A percentile compares a stretch with the other conserved stretches of the same genome.
Conservation (phyloP, 1,284 basidiomycete species). For the Xanthoconium separans region DNA sequence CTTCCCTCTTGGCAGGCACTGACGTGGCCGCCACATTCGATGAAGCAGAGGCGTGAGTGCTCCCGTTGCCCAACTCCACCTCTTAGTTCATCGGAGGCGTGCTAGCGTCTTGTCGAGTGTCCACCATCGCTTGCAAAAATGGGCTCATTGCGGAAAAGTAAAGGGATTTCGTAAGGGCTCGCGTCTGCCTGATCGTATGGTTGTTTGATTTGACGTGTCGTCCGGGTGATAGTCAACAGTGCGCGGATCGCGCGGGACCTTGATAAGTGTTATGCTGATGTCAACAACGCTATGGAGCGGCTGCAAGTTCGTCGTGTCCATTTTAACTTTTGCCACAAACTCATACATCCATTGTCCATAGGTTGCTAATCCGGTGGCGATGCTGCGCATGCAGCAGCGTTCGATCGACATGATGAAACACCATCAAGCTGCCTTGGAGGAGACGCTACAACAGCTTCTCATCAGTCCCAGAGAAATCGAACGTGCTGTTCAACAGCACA, state of each 20-base stretch:
- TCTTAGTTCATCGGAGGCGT: neutral
- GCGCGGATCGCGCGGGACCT: conserved; percentile 46
- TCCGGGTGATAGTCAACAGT: conserved; percentile 39
- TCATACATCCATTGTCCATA: conserved; percentile 25
- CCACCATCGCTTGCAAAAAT: conserved; percentile 36
- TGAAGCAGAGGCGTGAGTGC: conserved; percentile 43
- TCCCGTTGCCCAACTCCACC: neutral
- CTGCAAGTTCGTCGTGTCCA: conserved; percentile 38
- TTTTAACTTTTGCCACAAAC: neutral
- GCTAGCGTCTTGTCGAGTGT: conserved; percentile 41
- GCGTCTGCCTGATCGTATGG: neutral
- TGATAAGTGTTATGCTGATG: conserved; percentile 39
- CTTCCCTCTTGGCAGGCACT: conserved; percentile 36
- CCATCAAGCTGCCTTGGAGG: conserved; percentile 35
- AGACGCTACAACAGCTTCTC: conserved; percentile 38
- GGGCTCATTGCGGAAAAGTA: conserved; percentile 38
- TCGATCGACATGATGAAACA: conserved; percentile 34
- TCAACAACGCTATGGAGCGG: conserved; percentile 40
- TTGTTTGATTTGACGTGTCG: conserved; percentile 5
- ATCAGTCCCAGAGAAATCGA: conserved; percentile 38
- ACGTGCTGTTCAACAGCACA: conserved; percentile 38
- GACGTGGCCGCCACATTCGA: conserved; percentile 42
- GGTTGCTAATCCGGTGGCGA: conserved; percentile 35
- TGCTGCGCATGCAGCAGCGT: conserved; percentile 37
- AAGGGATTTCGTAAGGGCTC: conserved; percentile 38